phyloP scores from a whole-genome alignment of 2,329 filamentous ascomycete species.

The Alternaria incomplexa region DNA sequence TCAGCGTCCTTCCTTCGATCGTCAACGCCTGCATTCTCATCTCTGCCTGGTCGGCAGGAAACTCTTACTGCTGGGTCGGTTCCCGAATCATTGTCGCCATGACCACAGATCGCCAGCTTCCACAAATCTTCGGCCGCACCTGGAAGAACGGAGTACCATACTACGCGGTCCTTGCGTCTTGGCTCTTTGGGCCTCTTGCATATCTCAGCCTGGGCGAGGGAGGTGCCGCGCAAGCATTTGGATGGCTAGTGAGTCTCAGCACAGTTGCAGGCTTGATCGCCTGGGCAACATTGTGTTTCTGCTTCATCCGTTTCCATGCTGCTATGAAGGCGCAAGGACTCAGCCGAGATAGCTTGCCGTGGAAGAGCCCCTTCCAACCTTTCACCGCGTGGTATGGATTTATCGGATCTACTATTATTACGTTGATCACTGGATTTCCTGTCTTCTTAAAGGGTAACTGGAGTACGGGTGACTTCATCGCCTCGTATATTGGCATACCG shows the following conservation, averaged over 20 bases:
- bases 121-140: conserved; percentile 30
- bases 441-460: conserved; percentile 73
- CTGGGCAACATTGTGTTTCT: conserved; percentile 61
- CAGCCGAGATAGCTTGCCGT: conserved; percentile 64
- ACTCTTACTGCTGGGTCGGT: conserved; percentile 34
- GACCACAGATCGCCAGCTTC: conserved; percentile 29
- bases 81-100: conserved; percentile 32
- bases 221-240: conserved; percentile 42
- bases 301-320: conserved; percentile 72
- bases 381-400: conserved; percentile 70
- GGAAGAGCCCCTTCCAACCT: conserved; percentile 71
- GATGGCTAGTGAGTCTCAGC: conserved; percentile 72
- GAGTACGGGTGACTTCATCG: conserved; percentile 53
- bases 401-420: conserved; percentile 66
- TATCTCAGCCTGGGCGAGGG: conserved; percentile 75
- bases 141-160: conserved; percentile 72
- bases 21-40: conserved; percentile 35
- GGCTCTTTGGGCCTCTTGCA: conserved; percentile 60
- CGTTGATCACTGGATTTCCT: conserved; percentile 75
- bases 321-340: conserved; percentile 70
- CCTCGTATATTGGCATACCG: conserved; percentile 60
- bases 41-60: conserved; percentile 35
- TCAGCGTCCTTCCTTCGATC: conserved; percentile 41
- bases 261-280: conserved; percentile 66
- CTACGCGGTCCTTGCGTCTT: conserved; percentile 67